Conservation (phyloP, 441 rosid genomes). For the Jatropha multifida region DNA sequence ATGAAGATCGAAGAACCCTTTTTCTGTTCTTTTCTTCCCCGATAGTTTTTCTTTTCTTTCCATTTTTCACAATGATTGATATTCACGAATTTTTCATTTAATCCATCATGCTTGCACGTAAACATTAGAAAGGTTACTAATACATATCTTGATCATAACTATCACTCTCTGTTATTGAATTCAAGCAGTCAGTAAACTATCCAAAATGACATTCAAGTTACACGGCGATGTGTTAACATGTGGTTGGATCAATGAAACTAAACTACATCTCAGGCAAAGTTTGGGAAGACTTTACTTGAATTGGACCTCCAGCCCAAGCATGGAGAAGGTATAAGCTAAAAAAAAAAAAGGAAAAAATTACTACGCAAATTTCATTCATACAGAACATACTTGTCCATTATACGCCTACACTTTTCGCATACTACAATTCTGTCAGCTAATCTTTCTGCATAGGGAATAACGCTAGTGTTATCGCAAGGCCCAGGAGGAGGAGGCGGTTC, state of each 20-base stretch:
- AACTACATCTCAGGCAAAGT: too few relatives aligned
- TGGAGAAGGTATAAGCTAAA: too few relatives aligned
- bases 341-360: background rate
- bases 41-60: background rate
- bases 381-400: slow-evolving; percentile 50
- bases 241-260: too few relatives aligned
- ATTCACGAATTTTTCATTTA: background rate
- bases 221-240: too few relatives aligned
- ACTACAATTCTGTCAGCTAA: slow-evolving; percentile 28
- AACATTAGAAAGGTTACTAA: too few relatives aligned
- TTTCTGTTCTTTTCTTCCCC: background rate
- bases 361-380: slow-evolving; percentile 40
- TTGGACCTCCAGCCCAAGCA: too few relatives aligned
- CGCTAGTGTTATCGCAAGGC: slow-evolving; percentile 46
- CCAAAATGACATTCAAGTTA: background rate
- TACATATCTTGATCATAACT: background rate
- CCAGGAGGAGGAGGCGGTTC: slow-evolving; percentile 30
- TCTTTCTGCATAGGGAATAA: slow-evolving; percentile 45
- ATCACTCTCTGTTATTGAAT: slow-evolving; percentile 5
- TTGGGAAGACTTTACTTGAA: too few relatives aligned
- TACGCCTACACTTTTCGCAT: slow-evolving; percentile 63
- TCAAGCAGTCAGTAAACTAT: slow-evolving; percentile 12
- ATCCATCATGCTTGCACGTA: background rate
- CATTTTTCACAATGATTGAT: background rate
- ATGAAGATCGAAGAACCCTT: background rate